A percentile compares a stretch with the other conserved stretches of the same genome.
Conservation (phyloP, 2,329 filamentous ascomycete genomes). For the Epichloe scottii region DNA sequence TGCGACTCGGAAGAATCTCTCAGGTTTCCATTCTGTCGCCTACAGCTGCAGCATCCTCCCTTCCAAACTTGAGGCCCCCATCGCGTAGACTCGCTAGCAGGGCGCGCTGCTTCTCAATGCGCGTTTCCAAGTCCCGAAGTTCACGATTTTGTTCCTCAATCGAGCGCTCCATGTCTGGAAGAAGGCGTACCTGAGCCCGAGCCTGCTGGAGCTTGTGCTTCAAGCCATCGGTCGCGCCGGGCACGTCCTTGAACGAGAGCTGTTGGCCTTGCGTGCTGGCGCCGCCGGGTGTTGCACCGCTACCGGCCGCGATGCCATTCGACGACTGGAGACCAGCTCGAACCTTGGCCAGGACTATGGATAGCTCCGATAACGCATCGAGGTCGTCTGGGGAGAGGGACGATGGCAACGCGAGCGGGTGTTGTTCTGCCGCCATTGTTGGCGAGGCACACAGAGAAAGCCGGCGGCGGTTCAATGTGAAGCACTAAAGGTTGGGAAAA, state of each 20-base stretch:
- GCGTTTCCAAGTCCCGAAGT: slow-evolving; percentile 51
- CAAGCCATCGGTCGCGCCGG: slow-evolving; percentile 62
- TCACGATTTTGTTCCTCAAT: slow-evolving; percentile 60
- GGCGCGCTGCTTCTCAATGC: slow-evolving; percentile 48
- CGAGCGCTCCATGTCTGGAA: slow-evolving; percentile 59
- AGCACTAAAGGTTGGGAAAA: not conserved
- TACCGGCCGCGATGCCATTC: slow-evolving; percentile 25
- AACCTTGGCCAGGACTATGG: slow-evolving; percentile 64
- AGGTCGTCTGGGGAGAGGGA: slow-evolving; percentile 71
- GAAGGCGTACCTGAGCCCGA: slow-evolving; percentile 46
- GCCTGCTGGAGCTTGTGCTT: slow-evolving; percentile 78
- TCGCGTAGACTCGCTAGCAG: slow-evolving; percentile 43
- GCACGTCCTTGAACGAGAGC: slow-evolving; percentile 58
- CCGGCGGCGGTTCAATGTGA: not conserved
- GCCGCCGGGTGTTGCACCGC: slow-evolving; percentile 24
- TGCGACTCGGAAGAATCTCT: slow-evolving; percentile 4
- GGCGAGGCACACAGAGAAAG: not conserved
- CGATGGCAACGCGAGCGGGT: slow-evolving; percentile 40
- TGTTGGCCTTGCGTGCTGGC: slow-evolving; percentile 22
- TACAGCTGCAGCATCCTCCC: slow-evolving; percentile 14
- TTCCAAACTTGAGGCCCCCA: slow-evolving; percentile 24
- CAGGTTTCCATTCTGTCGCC: slow-evolving; percentile 30
- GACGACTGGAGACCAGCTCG: slow-evolving; percentile 36
- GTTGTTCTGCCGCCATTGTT: slow-evolving; percentile 21
- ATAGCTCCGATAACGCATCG: slow-evolving; percentile 73